Evolutionary conservation across 805 yeast species (phyloP).

Genomic region (Priceomyces fermenticarens): DNA sequence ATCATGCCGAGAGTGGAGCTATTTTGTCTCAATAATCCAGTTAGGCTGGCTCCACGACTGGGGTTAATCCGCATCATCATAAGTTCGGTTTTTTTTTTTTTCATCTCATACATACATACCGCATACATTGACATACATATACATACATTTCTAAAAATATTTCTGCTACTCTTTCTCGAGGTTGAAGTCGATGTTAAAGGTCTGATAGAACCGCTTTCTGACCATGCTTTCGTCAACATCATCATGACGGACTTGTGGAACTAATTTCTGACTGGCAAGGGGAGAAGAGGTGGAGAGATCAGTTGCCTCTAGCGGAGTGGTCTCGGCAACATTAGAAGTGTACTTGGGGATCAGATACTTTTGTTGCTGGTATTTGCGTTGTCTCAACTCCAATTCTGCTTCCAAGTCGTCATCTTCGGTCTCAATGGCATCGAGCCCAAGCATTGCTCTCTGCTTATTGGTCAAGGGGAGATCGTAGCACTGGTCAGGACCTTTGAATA

Average conservation of each 20-base stretch:
- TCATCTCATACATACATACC: too few relatives aligned
- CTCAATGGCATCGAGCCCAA: conserved; percentile 34
- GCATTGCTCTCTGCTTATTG: conserved; percentile 41
- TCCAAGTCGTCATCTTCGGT: conserved; percentile 12
- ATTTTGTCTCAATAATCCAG: too few relatives aligned
- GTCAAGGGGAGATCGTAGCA: conserved; percentile 51
- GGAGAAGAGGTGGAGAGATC: neutral
- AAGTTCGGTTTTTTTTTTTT: too few relatives aligned
- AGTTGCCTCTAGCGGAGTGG: too few relatives aligned
- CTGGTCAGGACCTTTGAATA: conserved; percentile 44
- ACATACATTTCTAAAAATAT: too few relatives aligned
- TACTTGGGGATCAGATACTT: conserved; percentile 15
- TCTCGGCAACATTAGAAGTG: neutral
- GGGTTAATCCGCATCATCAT: too few relatives aligned
- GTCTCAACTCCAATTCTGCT: conserved; percentile 18
- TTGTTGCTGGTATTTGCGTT: conserved; percentile 17
- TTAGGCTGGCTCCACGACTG: too few relatives aligned
- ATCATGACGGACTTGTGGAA: conserved; percentile 1
- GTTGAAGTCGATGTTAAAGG: conserved; percentile 10
- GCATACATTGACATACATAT: too few relatives aligned
- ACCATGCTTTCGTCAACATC: conserved; percentile 3
- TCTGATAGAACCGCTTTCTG: conserved; percentile 7
- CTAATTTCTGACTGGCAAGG: neutral
- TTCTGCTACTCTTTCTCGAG: neutral
- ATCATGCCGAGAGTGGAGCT: too few relatives aligned